Evolutionary conservation across 257 asterid genomes (phyloP).

Genomic region (Handroanthus guayacan): DNA sequence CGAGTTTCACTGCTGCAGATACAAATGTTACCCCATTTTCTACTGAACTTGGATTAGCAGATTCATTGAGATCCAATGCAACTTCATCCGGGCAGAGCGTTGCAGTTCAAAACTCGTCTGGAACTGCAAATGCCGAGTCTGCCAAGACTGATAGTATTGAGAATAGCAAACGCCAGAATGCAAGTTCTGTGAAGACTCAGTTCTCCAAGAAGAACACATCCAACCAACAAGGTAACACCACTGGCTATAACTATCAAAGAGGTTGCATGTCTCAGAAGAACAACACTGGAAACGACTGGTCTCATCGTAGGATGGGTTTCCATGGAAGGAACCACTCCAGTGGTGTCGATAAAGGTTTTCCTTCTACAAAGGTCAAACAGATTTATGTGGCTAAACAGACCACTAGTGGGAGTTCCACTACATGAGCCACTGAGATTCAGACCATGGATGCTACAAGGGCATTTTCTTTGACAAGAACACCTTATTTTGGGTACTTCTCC

Average conservation of each 20-base stretch:
- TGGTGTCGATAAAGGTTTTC: constrained; percentile 62
- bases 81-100: constrained; percentile 51
- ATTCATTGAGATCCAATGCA: constrained; percentile 49
- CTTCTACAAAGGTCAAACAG: constrained; percentile 75
- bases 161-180: constrained; percentile 45
- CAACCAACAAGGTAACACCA: constrained; percentile 50
- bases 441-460: constrained; percentile 4
- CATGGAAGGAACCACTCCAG: constrained; percentile 75
- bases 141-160: constrained; percentile 45
- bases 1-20: constrained; percentile 48
- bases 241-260: constrained; percentile 63
- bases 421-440: constrained; percentile 41
- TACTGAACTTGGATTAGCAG: constrained; percentile 60
- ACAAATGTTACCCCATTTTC: constrained; percentile 53
- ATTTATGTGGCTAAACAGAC: constrained; percentile 89
- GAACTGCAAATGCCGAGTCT: constrained; percentile 46
- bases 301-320: constrained; percentile 76
- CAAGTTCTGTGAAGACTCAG: constrained; percentile 50
- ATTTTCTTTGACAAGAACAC: constrained; percentile 24
- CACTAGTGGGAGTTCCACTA: constrained; percentile 50
- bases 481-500: constrained; percentile 22
- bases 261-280: constrained; percentile 64
- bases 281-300: constrained; percentile 67
- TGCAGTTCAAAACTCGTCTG: constrained; percentile 49
- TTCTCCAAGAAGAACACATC: constrained; percentile 58